These are phyloP conservation scores for Tetrahymena thermophila DNA, from an alignment of 73 alveolate genomes.

Conservation along the genomic window DNA sequence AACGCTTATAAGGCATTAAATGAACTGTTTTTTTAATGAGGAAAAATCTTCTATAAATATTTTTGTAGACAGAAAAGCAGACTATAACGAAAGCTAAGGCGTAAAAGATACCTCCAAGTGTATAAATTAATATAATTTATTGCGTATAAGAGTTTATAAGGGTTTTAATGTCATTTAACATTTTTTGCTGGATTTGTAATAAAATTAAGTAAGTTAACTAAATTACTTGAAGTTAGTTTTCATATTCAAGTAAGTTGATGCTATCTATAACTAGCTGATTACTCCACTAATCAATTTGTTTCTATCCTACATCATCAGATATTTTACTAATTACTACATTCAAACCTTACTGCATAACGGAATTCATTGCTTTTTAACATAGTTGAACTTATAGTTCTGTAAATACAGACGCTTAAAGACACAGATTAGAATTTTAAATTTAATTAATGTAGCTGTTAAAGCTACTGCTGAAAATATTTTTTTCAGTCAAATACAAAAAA, in stretches of 20 bases:
- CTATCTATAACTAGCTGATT: neutral
- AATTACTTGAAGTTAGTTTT: neutral
- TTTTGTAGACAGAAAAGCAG: neutral
- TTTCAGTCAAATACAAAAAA: neutral
- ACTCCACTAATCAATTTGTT: neutral
- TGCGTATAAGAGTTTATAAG: neutral
- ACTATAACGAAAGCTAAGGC: neutral
- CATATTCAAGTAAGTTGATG: neutral
- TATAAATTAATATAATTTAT: neutral
- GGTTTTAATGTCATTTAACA: neutral
- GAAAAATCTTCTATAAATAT: neutral
- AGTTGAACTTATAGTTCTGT: neutral
- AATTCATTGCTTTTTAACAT: neutral
- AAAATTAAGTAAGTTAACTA: neutral
- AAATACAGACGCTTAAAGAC: neutral
- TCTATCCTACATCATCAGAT: neutral
- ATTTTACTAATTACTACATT: neutral
- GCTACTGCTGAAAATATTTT: neutral
- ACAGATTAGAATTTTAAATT: neutral
- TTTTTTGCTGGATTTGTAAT: neutral
- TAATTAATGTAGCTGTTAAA: neutral
- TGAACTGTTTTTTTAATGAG: neutral
- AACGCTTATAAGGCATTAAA: neutral
- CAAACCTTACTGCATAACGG: neutral
- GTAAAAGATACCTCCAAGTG: neutral